Evolutionary conservation across 2,329 filamentous ascomycete genomes (phyloP).

Genomic region (Fusarium falciforme): DNA sequence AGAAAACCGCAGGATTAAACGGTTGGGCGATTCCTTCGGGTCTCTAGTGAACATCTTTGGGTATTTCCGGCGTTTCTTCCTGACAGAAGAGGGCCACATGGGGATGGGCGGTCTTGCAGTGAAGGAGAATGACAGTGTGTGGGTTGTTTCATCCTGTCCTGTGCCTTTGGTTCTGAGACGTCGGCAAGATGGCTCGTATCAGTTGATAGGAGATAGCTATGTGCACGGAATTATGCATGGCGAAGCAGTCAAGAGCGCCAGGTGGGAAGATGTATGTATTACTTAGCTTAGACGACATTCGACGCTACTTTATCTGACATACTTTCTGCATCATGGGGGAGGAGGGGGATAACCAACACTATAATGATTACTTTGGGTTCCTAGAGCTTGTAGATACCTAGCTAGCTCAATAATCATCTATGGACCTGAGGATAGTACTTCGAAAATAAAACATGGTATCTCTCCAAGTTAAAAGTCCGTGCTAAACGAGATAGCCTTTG

Average conservation of each 20-base stretch:
- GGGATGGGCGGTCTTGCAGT: neutral
- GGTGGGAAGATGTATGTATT: neutral
- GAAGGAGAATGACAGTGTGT: neutral
- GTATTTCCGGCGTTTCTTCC: neutral
- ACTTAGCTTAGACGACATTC: neutral
- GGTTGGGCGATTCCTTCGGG: neutral
- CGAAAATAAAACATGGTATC: neutral
- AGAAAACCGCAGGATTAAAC: neutral
- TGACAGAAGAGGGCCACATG: neutral
- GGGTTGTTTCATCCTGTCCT: neutral
- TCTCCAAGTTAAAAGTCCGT: neutral
- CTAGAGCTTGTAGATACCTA: too few species aligned
- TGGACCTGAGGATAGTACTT: neutral
- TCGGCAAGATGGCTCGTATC: neutral
- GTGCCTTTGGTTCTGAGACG: neutral
- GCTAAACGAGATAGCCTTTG: neutral
- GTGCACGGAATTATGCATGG: neutral
- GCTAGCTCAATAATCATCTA: neutral
- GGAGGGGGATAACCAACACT: neutral
- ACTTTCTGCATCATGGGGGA: neutral
- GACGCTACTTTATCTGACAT: neutral
- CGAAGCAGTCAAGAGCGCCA: neutral
- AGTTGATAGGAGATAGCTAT: neutral
- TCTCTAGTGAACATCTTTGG: neutral
- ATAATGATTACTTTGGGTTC: neutral